These are phyloP conservation scores for Marasmius sp. DNA, from an alignment of 1,284 basidiomycete species.

Conservation along the genomic window DNA sequence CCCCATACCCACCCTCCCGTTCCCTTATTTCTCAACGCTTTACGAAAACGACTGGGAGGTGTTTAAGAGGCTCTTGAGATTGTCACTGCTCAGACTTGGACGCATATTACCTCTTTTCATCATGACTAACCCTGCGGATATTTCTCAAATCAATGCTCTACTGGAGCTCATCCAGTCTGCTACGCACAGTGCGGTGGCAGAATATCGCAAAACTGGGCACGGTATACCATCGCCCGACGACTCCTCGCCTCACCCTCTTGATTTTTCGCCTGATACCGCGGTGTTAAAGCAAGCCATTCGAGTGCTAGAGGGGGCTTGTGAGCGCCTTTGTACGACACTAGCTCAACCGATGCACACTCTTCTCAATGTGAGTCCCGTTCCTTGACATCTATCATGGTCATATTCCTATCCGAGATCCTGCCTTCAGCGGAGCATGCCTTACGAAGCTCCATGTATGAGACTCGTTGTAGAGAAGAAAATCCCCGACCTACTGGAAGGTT, in stretches of 20 bases:
- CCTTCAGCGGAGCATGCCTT: constrained; percentile 2
- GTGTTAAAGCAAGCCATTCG: constrained; percentile 13
- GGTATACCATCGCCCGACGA: background rate
- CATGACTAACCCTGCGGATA: too few relatives aligned
- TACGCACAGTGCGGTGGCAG: background rate
- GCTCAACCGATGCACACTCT: constrained; percentile 24
- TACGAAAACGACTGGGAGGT: too few relatives aligned
- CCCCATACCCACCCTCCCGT: too few relatives aligned
- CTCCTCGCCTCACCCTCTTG: constrained; percentile 7
- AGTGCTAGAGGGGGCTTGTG: constrained; percentile 15
- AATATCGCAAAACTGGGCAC: background rate
- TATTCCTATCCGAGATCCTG: background rate
- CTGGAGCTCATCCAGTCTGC: too few relatives aligned
- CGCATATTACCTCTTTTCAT: too few relatives aligned
- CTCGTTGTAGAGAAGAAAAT: constrained; percentile 28
- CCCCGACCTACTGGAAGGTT: constrained; percentile 29
- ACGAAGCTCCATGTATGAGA: constrained; percentile 26
- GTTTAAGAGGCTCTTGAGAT: too few relatives aligned
- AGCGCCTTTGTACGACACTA: constrained; percentile 13
- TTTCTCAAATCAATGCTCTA: too few relatives aligned
- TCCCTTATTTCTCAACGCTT: too few relatives aligned
- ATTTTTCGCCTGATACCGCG: constrained; percentile 2
- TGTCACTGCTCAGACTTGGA: too few relatives aligned
- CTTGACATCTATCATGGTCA: background rate
- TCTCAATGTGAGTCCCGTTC: constrained; percentile 25